Conservation (phyloP, 352 stramenopile genomes). For the Pythium folliculosum region DNA sequence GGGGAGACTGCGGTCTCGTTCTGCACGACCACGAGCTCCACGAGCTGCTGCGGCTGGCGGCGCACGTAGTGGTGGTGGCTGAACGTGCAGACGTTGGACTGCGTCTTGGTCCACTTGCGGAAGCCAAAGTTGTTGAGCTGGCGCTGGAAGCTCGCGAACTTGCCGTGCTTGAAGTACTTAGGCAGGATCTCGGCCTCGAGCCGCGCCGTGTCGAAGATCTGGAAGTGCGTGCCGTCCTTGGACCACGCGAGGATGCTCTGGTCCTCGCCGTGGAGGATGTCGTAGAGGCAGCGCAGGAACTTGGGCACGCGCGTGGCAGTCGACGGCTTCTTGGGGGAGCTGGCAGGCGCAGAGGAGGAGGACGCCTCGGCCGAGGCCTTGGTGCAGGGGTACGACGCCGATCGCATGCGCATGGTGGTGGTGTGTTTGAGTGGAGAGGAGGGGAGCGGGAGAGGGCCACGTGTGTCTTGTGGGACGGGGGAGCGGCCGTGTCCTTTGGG, state of each 20-base stretch:
- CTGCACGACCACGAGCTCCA: constrained; percentile 46
- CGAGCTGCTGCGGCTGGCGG: constrained; percentile 59
- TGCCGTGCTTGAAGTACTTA: constrained; percentile 94
- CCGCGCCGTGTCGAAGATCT: constrained; percentile 64
- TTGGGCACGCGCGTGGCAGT: constrained; percentile 60
- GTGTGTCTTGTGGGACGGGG: constrained; percentile 12
- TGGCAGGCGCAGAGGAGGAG: background rate
- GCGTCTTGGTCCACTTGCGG: constrained; percentile 84
- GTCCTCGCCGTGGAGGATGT: constrained; percentile 78
- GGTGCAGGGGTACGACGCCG: constrained; percentile 21
- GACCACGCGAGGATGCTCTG: constrained; percentile 70
- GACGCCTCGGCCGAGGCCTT: constrained; percentile 5
- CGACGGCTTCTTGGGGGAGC: constrained; percentile 23
- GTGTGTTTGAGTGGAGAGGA: background rate
- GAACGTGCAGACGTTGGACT: constrained; percentile 81
- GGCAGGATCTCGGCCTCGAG: constrained; percentile 90
- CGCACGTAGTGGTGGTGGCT: constrained; percentile 68
- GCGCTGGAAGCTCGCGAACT: constrained; percentile 91
- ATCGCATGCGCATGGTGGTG: constrained; percentile 32
- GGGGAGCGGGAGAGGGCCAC: background rate
- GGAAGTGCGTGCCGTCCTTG: constrained; percentile 64
- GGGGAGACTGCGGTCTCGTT: constrained; percentile 16
- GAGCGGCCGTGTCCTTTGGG: constrained; percentile 28
- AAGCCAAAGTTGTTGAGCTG: constrained; percentile 95
- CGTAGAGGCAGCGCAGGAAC: constrained; percentile 78